Conservation (phyloP, 805 yeast species). For the Monosporozyma yasuniensis region DNA sequence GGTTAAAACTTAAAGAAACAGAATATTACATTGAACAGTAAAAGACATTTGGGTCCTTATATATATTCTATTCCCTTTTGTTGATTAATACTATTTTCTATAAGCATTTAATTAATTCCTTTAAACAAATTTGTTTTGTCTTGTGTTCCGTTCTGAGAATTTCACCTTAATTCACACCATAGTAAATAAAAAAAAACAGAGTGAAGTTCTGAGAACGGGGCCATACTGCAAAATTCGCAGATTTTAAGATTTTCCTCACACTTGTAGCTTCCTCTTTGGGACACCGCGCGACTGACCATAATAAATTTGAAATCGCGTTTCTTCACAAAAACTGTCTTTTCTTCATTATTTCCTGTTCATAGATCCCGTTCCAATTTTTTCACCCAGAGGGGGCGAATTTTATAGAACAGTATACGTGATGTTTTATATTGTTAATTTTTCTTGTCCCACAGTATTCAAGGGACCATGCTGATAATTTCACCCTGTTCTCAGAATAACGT, state of each 20-base stretch:
- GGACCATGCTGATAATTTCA: neutral
- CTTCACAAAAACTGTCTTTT: slow-evolving; percentile 12
- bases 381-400: slow-evolving; percentile 18
- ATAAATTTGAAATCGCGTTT: slow-evolving; percentile 13
- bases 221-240: neutral
- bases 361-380: slow-evolving; percentile 23
- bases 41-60: too few relatives aligned
- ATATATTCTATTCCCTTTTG: too few relatives aligned
- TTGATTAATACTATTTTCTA: too few relatives aligned
- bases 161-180: neutral
- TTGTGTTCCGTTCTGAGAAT: neutral
- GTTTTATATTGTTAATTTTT: too few relatives aligned
- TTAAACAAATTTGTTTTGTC: neutral
- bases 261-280: slow-evolving; percentile 25
- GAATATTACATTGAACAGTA: too few relatives aligned
- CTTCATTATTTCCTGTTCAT: slow-evolving; percentile 15
- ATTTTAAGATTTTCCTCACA: too few relatives aligned
- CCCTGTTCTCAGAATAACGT: neutral
- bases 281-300: slow-evolving; percentile 17
- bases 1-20: too few relatives aligned
- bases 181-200: neutral
- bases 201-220: neutral
- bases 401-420: neutral
- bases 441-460: too few relatives aligned
- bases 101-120: too few relatives aligned